Percentiles rank a stretch among this genome's conserved stretches.
phyloP scores from a whole-genome alignment of 2,329 filamentous ascomycete genomes.

The Fusarium chlamydosporum region DNA sequence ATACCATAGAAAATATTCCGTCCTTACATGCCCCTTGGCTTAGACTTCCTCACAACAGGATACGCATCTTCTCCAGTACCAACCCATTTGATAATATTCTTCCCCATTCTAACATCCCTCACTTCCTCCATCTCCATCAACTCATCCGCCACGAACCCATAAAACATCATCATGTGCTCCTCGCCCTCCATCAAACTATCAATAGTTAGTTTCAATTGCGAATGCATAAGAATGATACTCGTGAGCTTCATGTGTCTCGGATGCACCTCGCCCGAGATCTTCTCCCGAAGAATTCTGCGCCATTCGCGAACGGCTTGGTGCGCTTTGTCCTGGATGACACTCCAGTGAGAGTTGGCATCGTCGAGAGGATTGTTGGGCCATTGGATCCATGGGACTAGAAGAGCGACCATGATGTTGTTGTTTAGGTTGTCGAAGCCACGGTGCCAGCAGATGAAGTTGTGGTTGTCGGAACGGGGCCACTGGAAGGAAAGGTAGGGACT shows the following conservation, averaged over 20 bases:
- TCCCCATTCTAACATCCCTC: conserved; percentile 10
- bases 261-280: conserved; percentile 11
- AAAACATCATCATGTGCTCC: conserved; percentile 29
- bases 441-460: conserved; percentile 19
- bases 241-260: conserved; percentile 15
- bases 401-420: conserved; percentile 13
- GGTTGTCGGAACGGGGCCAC: conserved; percentile 9
- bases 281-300: neutral
- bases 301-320: conserved; percentile 10
- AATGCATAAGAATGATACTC: conserved; percentile 27
- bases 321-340: conserved; percentile 14
- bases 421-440: conserved; percentile 28
- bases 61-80: conserved; percentile 1
- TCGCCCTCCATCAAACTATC: conserved; percentile 4
- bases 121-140: conserved; percentile 16
- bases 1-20: neutral
- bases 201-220: conserved; percentile 24
- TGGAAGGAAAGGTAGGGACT: conserved; percentile 25
- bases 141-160: conserved; percentile 32
- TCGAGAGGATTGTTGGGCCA: conserved; percentile 24
- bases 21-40: neutral
- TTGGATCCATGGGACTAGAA: conserved; percentile 31
- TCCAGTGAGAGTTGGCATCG: conserved; percentile 7
- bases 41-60: conserved; percentile 15
- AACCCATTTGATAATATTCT: conserved; percentile 16